These are phyloP conservation scores for Irpex rosettiformis DNA, from an alignment of 1,284 basidiomycete species.

Conservation along the genomic window DNA sequence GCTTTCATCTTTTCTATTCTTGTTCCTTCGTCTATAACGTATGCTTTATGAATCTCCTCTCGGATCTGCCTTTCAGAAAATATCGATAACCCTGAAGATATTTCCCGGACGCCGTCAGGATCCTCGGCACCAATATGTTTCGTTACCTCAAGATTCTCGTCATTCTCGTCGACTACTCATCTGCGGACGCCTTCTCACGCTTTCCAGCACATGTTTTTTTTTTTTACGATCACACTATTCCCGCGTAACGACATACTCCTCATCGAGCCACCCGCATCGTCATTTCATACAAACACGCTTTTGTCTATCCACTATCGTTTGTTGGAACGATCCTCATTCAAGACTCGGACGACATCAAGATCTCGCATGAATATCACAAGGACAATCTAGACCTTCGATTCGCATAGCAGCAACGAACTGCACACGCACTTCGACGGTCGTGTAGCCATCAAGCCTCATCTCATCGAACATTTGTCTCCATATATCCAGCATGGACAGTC, in stretches of 20 bases:
- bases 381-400: background rate
- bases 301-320: background rate
- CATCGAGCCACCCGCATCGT: too few relatives aligned
- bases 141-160: background rate
- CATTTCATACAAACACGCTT: background rate
- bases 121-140: too few relatives aligned
- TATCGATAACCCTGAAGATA: background rate
- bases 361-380: background rate
- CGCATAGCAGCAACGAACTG: background rate
- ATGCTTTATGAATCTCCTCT: background rate
- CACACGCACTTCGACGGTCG: background rate
- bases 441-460: slow-evolving; percentile 5
- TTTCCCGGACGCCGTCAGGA: background rate
- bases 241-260: too few relatives aligned
- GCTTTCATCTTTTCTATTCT: background rate
- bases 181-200: too few relatives aligned
- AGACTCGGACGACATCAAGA: slow-evolving; percentile 4
- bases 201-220: too few relatives aligned
- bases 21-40: background rate
- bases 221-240: too few relatives aligned
- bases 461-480: slow-evolving; percentile 5
- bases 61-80: background rate
- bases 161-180: background rate
- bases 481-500: slow-evolving; percentile 7
- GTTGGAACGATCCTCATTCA: background rate